phyloP scores from a whole-genome alignment of 2,329 filamentous ascomycete genomes.

The Ceratocystiopsis minuta region DNA sequence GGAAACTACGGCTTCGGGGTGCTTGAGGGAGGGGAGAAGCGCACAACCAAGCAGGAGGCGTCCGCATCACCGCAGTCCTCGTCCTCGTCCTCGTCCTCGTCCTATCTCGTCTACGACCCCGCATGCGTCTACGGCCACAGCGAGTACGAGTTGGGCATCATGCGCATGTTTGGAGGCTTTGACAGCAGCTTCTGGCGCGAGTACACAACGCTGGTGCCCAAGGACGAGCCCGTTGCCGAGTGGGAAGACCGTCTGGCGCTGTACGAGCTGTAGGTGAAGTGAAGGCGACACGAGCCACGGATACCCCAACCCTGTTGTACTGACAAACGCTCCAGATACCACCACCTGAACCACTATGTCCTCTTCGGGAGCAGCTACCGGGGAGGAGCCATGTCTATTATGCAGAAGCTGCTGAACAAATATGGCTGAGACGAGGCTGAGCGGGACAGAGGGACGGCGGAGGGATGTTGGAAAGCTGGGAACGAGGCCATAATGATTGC shows the following conservation, averaged over 20 bases:
- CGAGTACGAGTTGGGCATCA: conserved; percentile 85
- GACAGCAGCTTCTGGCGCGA: conserved; percentile 52
- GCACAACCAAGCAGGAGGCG: conserved; percentile 6
- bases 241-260: conserved; percentile 67
- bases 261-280: conserved; percentile 58
- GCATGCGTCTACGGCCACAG: conserved; percentile 68
- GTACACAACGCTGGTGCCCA: conserved; percentile 59
- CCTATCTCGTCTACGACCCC: conserved; percentile 65
- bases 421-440: conserved; percentile 31
- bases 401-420: conserved; percentile 54
- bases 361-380: conserved; percentile 71
- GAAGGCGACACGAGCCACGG: background rate
- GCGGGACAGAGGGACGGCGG: no score
- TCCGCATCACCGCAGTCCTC: conserved; percentile 10
- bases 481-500: no score
- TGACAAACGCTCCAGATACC: conserved; percentile 39
- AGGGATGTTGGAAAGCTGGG: no score
- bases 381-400: conserved; percentile 58
- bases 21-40: conserved; percentile 37
- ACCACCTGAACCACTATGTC: conserved; percentile 76
- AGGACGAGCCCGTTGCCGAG: conserved; percentile 62
- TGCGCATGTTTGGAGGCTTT: conserved; percentile 93
- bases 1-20: conserved; percentile 58
- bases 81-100: conserved; percentile 13
- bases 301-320: background rate